These are phyloP conservation scores for Scleroderma citrinum DNA, from an alignment of 768 basidiomycete species.

Conservation along the genomic window DNA sequence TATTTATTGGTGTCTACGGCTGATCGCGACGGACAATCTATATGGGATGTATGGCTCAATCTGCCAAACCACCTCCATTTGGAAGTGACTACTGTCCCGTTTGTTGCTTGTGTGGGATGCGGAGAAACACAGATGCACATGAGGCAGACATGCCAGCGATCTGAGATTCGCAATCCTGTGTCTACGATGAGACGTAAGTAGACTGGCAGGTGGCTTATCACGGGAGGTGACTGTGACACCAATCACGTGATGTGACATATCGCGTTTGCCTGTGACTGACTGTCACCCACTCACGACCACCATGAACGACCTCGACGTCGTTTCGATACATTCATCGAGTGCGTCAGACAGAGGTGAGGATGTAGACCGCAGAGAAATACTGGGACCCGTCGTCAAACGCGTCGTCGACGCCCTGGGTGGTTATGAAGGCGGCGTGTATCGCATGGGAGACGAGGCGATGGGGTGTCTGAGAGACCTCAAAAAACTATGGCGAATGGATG, in stretches of 20 bases:
- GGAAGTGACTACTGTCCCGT: background rate
- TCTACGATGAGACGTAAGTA: background rate
- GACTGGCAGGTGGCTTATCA: too few relatives aligned
- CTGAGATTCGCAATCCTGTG: background rate
- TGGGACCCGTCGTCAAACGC: constrained; percentile 62
- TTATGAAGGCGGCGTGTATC: constrained; percentile 57
- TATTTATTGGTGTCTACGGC: background rate
- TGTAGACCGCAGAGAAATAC: constrained; percentile 43
- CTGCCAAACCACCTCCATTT: too few relatives aligned
- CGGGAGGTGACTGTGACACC: constrained; percentile 2
- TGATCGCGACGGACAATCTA: background rate
- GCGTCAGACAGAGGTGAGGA: constrained; percentile 24
- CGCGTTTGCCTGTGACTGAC: constrained; percentile 17
- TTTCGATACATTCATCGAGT: constrained; percentile 27
- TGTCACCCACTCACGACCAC: background rate
- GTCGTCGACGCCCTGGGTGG: constrained; percentile 83
- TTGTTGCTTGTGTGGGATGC: too few relatives aligned
- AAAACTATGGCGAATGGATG: constrained; percentile 93
- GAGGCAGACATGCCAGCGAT: background rate
- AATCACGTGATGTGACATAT: constrained; percentile 24
- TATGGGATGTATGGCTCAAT: too few relatives aligned
- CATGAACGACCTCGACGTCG: constrained; percentile 27
- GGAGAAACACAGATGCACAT: too few relatives aligned
- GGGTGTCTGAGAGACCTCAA: constrained; percentile 93
- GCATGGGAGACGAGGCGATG: constrained; percentile 74